Conservation (phyloP, 352 stramenopile genomes). For the Aphanomyces cochlioides region DNA sequence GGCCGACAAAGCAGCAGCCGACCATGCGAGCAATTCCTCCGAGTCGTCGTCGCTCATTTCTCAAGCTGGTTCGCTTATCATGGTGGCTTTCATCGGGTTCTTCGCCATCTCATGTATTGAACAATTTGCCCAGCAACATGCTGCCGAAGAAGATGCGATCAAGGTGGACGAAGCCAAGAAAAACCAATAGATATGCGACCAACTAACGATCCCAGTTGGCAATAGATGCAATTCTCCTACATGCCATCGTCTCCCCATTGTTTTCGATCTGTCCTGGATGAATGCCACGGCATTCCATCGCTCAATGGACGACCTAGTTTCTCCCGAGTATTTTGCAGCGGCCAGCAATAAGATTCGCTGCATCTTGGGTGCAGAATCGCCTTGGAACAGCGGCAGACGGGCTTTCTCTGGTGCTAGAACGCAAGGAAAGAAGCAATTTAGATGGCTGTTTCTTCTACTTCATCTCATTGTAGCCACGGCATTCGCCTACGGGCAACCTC, state of each 20-base stretch:
- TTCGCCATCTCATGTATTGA: conserved; percentile 89
- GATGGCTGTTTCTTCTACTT: too few species aligned
- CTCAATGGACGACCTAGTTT: too few species aligned
- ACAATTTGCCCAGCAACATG: conserved; percentile 88
- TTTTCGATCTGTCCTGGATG: too few species aligned
- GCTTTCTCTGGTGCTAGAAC: too few species aligned
- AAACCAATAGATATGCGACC: conserved; percentile 1
- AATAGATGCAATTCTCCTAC: background rate
- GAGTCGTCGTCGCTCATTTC: conserved; percentile 69
- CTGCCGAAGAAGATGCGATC: conserved; percentile 83
- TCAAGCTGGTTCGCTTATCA: conserved; percentile 70
- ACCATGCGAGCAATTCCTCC: conserved; percentile 39
- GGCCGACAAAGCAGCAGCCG: conserved; percentile 14
- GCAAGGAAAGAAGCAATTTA: too few species aligned
- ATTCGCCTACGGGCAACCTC: too few species aligned
- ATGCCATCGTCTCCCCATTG: background rate
- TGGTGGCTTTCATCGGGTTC: conserved; percentile 86
- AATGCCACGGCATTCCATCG: too few species aligned
- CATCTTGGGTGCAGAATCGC: too few species aligned
- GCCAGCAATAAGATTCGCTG: too few species aligned
- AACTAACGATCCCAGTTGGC: background rate
- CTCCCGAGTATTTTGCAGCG: too few species aligned
- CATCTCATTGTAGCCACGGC: too few species aligned
- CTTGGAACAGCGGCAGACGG: too few species aligned
- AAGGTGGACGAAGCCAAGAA: conserved; percentile 47